Percentiles rank a stretch among this genome's conserved stretches.
phyloP scores from a whole-genome alignment of 2,329 filamentous ascomycete genomes.

The Fusarium sulawesiense region DNA sequence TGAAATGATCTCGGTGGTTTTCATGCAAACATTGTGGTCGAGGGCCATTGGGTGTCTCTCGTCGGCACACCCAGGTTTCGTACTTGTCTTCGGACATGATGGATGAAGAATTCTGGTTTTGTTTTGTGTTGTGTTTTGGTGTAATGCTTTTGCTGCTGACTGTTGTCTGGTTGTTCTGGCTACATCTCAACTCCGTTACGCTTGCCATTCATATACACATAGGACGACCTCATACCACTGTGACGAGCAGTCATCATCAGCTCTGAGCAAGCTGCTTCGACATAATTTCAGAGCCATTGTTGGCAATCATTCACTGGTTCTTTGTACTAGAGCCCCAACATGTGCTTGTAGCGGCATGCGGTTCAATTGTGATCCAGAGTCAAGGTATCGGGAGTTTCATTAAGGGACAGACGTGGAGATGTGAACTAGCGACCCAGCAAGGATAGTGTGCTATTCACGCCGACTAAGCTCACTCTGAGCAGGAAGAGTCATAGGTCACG shows the following conservation, averaged over 20 bases:
- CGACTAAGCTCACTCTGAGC: fast-evolving
- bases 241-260: not conserved
- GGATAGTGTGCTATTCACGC: fast-evolving
- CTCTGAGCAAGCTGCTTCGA: not conserved
- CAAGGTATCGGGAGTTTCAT: not conserved
- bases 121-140: not conserved
- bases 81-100: not conserved
- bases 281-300: not conserved
- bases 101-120: fast-evolving
- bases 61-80: too few relatives aligned
- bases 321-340: fast-evolving
- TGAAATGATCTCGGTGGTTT: too few relatives aligned
- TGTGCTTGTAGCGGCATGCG: not conserved
- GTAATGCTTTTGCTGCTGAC: not conserved
- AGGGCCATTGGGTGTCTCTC: too few relatives aligned
- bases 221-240: not conserved
- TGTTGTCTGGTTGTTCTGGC: not conserved
- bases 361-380: not conserved
- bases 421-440: constrained; percentile 68
- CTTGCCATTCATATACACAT: not conserved
- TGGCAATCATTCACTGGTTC: not conserved
- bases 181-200: not conserved
- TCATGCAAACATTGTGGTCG: too few relatives aligned
- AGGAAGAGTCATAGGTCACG: constrained; percentile 49
- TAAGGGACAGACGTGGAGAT: constrained; percentile 32